Conservation (phyloP, 2,329 filamentous ascomycete species). For the Monascus ruber region DNA sequence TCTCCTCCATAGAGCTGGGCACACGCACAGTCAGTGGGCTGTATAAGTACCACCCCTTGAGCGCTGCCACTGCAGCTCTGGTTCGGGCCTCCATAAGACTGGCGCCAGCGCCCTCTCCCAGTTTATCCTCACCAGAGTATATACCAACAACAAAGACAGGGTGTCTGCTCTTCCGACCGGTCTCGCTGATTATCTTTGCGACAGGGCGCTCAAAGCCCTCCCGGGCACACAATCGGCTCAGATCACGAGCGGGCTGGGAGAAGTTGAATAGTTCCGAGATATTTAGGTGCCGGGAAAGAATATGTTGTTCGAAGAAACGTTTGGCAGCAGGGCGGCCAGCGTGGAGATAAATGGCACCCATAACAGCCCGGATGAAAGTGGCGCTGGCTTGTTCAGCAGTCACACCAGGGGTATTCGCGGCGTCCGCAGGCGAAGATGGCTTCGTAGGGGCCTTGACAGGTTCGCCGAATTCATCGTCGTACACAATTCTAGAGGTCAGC, state of each 20-base stretch:
- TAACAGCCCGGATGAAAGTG: constrained; percentile 69
- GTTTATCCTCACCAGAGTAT: constrained; percentile 79
- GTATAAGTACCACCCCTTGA: constrained; percentile 96
- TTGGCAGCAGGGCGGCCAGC: constrained; percentile 67
- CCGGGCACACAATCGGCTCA: constrained; percentile 69
- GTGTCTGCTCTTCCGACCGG: constrained; percentile 69
- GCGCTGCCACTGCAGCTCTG: constrained; percentile 68
- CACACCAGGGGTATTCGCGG: constrained; percentile 19
- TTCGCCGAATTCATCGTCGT: constrained; percentile 79
- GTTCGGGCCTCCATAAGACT: constrained; percentile 66
- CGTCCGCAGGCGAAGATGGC: constrained; percentile 12
- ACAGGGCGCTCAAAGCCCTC: constrained; percentile 84
- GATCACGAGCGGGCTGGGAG: constrained; percentile 69
- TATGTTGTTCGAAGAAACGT: constrained; percentile 70
- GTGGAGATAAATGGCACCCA: constrained; percentile 79
- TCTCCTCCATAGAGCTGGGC: constrained; percentile 57
- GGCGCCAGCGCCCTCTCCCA: constrained; percentile 77
- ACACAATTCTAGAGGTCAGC: constrained; percentile 64
- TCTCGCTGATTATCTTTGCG: constrained; percentile 80
- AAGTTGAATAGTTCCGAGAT: constrained; percentile 73
- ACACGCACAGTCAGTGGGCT: constrained; percentile 58
- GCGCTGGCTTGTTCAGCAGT: constrained; percentile 52
- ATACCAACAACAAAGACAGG: constrained; percentile 93
- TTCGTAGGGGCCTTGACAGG: constrained; percentile 21
- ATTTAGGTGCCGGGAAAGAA: constrained; percentile 68